These are phyloP conservation scores for Sherardia arvensis DNA, from an alignment of 257 asterid genomes.

Conservation along the genomic window DNA sequence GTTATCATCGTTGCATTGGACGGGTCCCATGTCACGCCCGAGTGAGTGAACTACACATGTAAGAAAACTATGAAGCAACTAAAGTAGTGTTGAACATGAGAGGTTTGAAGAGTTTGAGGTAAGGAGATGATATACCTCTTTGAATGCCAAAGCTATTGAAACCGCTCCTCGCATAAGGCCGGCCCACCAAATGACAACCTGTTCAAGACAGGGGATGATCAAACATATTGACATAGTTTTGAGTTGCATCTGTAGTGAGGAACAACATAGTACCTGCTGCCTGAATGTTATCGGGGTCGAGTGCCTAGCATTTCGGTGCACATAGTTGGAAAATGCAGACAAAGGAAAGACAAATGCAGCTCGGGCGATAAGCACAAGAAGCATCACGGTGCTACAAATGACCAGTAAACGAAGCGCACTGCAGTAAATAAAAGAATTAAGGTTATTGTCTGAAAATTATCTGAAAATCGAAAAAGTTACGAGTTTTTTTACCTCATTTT, in stretches of 20 bases:
- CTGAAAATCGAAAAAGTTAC: not conserved
- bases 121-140: slow-evolving; percentile 45
- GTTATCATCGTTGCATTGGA: slow-evolving; percentile 64
- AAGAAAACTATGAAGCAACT: not conserved
- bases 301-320: slow-evolving; percentile 44
- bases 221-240: not conserved
- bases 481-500: slow-evolving; percentile 36
- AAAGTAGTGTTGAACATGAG: not conserved
- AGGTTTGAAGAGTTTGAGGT: not conserved
- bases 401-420: slow-evolving; percentile 49
- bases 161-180: slow-evolving; percentile 99
- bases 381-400: slow-evolving; percentile 42
- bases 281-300: slow-evolving; percentile 45
- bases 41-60: slow-evolving; percentile 51
- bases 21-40: slow-evolving; percentile 61
- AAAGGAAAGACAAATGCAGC: slow-evolving; percentile 93
- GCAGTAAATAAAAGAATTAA: slow-evolving; percentile 9
- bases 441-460: not conserved
- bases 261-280: slow-evolving; percentile 41
- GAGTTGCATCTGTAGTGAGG: not conserved
- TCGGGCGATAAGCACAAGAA: slow-evolving; percentile 69
- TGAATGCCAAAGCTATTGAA: slow-evolving; percentile 91
- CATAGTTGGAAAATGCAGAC: slow-evolving; percentile 59
- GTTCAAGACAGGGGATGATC: not conserved
- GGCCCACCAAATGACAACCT: slow-evolving; percentile 96